Base-by-base conservation (phyloP, 331 rosid species). In the Acacia pycnantha region DNA sequence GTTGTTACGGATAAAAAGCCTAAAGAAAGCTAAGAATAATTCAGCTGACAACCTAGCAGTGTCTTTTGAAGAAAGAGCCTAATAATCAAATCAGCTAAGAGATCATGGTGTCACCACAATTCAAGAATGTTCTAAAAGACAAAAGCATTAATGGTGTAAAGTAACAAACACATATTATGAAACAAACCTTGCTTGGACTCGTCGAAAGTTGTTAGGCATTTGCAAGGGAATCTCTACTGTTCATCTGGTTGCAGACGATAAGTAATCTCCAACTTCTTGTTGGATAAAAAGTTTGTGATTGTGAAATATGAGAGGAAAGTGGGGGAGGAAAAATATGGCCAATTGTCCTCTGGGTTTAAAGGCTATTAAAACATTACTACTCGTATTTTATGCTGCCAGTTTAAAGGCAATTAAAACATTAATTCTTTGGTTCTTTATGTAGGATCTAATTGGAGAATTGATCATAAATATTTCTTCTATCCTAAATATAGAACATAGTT, bases 11-110 rank as follows among this genome's bases (percentile, higher is more conserved):
- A 75, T 67, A 87, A 77, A 85, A 81, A 80, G 80, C 87, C 73
- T 87, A 72, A 71, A 62, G 61, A 73, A 87, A 90, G 84, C 46
- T 22, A 79, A 90, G 66, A 54, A 66, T 67, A 40, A 76, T 68
- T 87, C 80, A 46, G 72, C 76, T 65, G 87, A 85, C 94, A 89
- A 84, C 80, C 85, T 82, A 86, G 90, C 86, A 81, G 58, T 69
- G 86, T 75, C 88, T 84, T 22, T 76, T 76, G 79, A 85, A 81
- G 91, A 72, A 79, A 35, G 70, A 61, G 65, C 46, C 70, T 80
- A 78, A 86, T 84, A 70, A 83, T 87, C 86, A 88, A 78, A 50
- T 77, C 82, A 78, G 79, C 62, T 77, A 81, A 40, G 74, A 77
- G 82, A 85, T 82, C 71, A 84, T 62, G 79, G 65, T 70, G 76